Evolutionary conservation across 495 filamentous ascomycete species (phyloP), one percentile per base, ranked within the genome.

Genomic region (Trypethelium eluteriae): DNA sequence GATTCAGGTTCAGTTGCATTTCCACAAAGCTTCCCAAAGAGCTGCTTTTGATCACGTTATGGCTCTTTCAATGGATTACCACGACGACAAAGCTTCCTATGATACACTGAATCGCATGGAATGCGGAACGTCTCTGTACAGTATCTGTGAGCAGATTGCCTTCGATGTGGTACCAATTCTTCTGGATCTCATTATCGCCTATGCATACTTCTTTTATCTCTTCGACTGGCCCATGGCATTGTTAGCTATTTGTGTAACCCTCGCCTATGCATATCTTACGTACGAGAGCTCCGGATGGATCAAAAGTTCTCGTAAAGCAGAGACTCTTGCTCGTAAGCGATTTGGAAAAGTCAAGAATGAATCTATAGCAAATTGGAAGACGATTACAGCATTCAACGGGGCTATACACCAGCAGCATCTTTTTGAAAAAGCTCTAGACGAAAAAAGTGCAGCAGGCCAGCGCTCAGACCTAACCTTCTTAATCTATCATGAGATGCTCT

Each of bases 191-290:
- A 68, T 80, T 3, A 78, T 92, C 38, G 89, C 88, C 1, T 86
- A 89, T 49, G 79, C 77, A 32, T 91, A 91, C 71, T 79, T 93
- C 36, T 90, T 83, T 63, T 76, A 80, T 57, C 82, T 85, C 5
- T 91, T 92, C 69, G 88, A 88, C 63, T 78, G 85, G 2, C 92
- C 91, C 73, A 88, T 92, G 80, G 85, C 86, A 6, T 81, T 91
- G 62, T 86, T 89, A 53, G 84, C 88, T 57, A 80, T 85, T 16
- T 80, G 84, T 32, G 85, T 86, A 9, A 82, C 83, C 14, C 65
- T 84, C 25, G 73, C 84, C 4, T 93, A 89, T 71, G 73, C 91
- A 64, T 89, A 84, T 72, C 62, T 76, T 10, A 72, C 68, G 0
- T 34, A 34, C 53, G 72, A 63, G 66, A 75, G 59, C 56, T 64